These are phyloP conservation scores for Secale cereale DNA, from an alignment of 176 grass and related monocot genomes.

Conservation along the genomic window DNA sequence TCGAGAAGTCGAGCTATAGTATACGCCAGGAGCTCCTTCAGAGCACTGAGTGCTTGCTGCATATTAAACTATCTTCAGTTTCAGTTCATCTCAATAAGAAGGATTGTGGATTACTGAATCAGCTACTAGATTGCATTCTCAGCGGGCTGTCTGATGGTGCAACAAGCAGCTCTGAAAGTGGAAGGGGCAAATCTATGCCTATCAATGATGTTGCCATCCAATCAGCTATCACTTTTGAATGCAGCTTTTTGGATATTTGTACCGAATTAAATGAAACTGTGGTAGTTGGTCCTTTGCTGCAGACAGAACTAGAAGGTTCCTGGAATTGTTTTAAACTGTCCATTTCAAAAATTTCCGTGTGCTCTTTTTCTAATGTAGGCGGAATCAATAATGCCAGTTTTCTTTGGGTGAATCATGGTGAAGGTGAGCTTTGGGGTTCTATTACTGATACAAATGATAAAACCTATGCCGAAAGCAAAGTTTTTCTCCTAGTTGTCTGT, in stretches of 20 bases:
- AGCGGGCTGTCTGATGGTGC: conserved; percentile 47
- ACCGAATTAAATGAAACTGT: conserved; percentile 57
- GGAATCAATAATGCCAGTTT: conserved; percentile 50
- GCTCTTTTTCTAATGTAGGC: conserved; percentile 77
- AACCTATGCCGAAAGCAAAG: conserved; percentile 43
- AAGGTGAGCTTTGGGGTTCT: conserved; percentile 81
- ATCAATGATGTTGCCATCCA: conserved; percentile 41
- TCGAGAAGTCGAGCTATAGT: conserved; percentile 49
- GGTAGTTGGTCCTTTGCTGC: conserved; percentile 66
- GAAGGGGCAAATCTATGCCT: conserved; percentile 8
- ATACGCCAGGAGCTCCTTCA: conserved; percentile 67
- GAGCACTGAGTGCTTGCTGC: conserved; percentile 73
- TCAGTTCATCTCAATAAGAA: conserved; percentile 64
- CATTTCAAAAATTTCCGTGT: conserved; percentile 62
- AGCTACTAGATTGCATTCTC: conserved; percentile 54
- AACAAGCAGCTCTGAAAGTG: conserved; percentile 18
- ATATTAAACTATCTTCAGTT: conserved; percentile 60
- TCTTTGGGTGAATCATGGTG: conserved; percentile 76
- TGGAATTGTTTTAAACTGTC: conserved; percentile 72
- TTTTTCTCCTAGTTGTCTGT: conserved; percentile 67
- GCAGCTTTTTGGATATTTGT: conserved; percentile 64
- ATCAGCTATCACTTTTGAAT: conserved; percentile 66
- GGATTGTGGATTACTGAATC: conserved; percentile 56
- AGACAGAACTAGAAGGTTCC: conserved; percentile 78
- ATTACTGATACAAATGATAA: conserved; percentile 35